Evolutionary conservation across 805 yeast genomes (phyloP).

Genomic region (Diddensiella santjacobensis): DNA sequence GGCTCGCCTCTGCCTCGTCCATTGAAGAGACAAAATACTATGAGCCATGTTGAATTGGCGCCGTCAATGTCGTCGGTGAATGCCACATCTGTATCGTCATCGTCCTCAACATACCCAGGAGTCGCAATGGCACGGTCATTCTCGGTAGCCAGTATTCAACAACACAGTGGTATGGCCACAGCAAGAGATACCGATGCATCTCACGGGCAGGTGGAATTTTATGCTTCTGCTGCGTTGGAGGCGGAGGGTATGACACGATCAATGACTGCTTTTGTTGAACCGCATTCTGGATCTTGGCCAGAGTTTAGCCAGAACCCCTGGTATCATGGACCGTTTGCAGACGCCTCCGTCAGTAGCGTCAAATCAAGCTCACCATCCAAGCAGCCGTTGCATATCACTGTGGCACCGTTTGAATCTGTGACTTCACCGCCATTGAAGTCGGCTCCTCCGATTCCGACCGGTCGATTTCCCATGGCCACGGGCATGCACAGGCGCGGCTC

Average conservation of each 20-base stretch:
- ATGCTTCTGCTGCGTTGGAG: conserved; percentile 7
- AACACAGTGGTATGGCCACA: conserved; percentile 3
- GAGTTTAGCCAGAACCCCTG: conserved; percentile 1
- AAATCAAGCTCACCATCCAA: background rate
- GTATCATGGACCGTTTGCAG: conserved; percentile 1
- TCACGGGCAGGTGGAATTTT: conserved; percentile 6
- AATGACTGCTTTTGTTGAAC: conserved; percentile 24
- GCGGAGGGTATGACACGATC: conserved; percentile 25
- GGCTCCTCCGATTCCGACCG: background rate
- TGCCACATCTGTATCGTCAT: background rate
- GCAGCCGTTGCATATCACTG: background rate
- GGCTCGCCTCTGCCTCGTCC: conserved; percentile 3
- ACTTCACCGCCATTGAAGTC: background rate
- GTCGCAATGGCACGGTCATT: conserved; percentile 20
- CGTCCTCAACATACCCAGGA: background rate
- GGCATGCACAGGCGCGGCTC: background rate
- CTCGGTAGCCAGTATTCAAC: conserved; percentile 20
- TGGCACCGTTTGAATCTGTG: background rate
- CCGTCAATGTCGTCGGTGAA: background rate
- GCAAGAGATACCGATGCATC: background rate
- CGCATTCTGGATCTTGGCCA: conserved; percentile 1
- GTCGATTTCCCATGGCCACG: background rate
- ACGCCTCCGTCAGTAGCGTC: background rate
- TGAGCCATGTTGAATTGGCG: background rate
- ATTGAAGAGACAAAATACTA: background rate